phyloP scores from a whole-genome alignment of 352 stramenopile genomes.

The Phytophthora quininea region DNA sequence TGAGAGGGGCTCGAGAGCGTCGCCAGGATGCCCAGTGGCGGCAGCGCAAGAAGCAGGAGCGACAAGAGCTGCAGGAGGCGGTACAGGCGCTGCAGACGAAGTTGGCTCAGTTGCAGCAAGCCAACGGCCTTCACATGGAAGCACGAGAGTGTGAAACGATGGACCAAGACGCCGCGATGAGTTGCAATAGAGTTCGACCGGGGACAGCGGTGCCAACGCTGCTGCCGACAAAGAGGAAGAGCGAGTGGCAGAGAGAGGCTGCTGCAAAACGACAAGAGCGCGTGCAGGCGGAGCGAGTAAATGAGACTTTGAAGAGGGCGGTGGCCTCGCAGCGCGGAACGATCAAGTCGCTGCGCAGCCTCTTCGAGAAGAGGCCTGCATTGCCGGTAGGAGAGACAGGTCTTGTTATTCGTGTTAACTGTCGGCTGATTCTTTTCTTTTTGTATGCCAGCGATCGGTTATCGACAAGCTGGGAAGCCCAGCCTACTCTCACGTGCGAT shows the following conservation, averaged over 20 bases:
- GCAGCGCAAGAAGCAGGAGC: constrained; percentile 17
- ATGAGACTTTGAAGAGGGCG: constrained; percentile 9
- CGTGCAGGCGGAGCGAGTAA: constrained; percentile 16
- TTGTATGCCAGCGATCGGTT: not conserved
- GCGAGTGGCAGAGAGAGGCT: constrained; percentile 7
- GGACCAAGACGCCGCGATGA: not conserved
- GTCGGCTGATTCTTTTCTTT: too few species aligned
- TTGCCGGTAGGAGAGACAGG: constrained; percentile 5
- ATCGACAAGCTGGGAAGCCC: constrained; percentile 1
- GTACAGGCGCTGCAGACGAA: constrained; percentile 10
- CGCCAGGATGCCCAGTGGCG: constrained; percentile 11
- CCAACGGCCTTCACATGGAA: not conserved
- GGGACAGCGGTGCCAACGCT: not conserved
- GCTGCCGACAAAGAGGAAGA: not conserved
- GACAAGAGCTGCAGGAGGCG: constrained; percentile 6
- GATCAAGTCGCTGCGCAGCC: constrained; percentile 12
- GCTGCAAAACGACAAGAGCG: constrained; percentile 6
- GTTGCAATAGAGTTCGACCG: not conserved
- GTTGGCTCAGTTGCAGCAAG: constrained; percentile 10
- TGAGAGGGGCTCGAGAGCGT: constrained; percentile 14
- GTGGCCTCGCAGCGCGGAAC: constrained; percentile 11
- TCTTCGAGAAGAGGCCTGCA: constrained; percentile 14
- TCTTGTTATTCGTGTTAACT: not conserved
- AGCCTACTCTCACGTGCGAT: not conserved
- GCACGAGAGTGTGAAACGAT: not conserved